These are phyloP conservation scores for Penicillium pulvis DNA, from an alignment of 495 filamentous ascomycete species.

Conservation along the genomic window DNA sequence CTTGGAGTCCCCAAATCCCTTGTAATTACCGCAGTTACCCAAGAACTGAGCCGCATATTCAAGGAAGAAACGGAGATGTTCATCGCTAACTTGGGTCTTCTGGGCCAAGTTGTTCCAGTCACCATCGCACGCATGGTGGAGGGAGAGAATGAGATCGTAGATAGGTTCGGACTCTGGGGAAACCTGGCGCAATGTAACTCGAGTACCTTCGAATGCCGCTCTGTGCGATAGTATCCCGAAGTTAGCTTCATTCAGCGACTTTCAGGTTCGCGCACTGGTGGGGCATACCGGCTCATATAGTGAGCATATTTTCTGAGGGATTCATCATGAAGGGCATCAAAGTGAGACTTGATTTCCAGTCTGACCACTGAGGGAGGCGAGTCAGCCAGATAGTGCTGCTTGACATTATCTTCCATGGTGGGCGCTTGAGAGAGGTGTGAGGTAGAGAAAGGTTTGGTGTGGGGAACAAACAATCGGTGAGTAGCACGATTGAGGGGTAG, in stretches of 20 bases:
- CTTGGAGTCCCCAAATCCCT: slow-evolving; percentile 92
- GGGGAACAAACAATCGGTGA: slow-evolving; percentile 21
- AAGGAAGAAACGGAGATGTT: slow-evolving; percentile 73
- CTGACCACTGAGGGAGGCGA: slow-evolving; percentile 83
- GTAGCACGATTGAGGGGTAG: slow-evolving; percentile 34
- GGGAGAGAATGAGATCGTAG: slow-evolving; percentile 83
- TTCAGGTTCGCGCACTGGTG: neutral
- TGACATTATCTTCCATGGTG: slow-evolving; percentile 45
- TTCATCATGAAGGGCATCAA: slow-evolving; percentile 74
- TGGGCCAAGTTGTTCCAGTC: slow-evolving; percentile 74
- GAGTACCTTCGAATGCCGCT: slow-evolving; percentile 80
- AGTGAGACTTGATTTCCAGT: slow-evolving; percentile 86
- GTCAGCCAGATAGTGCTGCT: slow-evolving; percentile 81
- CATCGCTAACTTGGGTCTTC: slow-evolving; percentile 68
- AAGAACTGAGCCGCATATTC: slow-evolving; percentile 89
- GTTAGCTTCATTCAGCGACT: neutral
- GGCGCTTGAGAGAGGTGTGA: slow-evolving; percentile 16
- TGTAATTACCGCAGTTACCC: slow-evolving; percentile 93
- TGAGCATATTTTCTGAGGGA: slow-evolving; percentile 82
- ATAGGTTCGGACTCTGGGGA: slow-evolving; percentile 90
- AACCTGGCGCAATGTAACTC: slow-evolving; percentile 84
- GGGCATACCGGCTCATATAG: slow-evolving; percentile 75
- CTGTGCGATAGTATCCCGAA: slow-evolving; percentile 41
- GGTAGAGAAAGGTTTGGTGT: slow-evolving; percentile 18
- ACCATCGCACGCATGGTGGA: slow-evolving; percentile 72